Evolutionary conservation across 2,329 filamentous ascomycete species (phyloP), one percentile per base, ranked within the genome.

Genomic region (Chalaropsis thielavioides): DNA sequence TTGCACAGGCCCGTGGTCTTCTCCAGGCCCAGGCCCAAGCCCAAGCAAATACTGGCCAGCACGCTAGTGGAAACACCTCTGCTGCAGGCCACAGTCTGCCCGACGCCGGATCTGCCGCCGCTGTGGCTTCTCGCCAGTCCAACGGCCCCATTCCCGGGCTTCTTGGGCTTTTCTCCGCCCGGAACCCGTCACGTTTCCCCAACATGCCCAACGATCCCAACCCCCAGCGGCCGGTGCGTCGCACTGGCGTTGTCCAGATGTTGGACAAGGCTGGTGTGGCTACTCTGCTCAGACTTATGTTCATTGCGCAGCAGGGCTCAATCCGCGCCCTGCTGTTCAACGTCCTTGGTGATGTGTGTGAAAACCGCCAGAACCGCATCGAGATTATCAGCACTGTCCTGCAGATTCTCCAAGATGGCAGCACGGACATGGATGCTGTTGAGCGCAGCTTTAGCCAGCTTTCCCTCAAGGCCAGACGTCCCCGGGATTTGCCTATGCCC

Each of bases 271-370:
- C 92, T 59, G 94, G 95, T 31, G 87, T 99, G 69, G 94, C 95
- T 31, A 97, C 94, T n/a, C 79, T 99, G 41, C 81, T 99, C 54
- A 89, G 95, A n/a, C 82, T 99, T 10, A 96, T 99, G 92, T 99
- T 99, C 74, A 91, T 97, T 70, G 88, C 90, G 60, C 90, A 96
- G 69, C 89, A 92, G 69, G 90, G 89, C 24, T 94, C 89, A 68
- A 87, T 94, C 61, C 89, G 91, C 69, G 84, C 82, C 68, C 89
- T 90, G 67, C 80, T 99, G 63, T 92, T 94, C 72, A 86, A 87
- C 64, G 89, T 99, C 63, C 85, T 99, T 62, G 85, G 90, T 68
- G 90, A 96, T 69, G 87, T 97, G 31, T 97, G 91, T 72, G 89
- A 96, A 75, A 99, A 99, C 73, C 87, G 90, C n/a, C 91, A 96